phyloP scores from a whole-genome alignment of 2,329 filamentous ascomycete species.

The Sporothrix inflata region DNA sequence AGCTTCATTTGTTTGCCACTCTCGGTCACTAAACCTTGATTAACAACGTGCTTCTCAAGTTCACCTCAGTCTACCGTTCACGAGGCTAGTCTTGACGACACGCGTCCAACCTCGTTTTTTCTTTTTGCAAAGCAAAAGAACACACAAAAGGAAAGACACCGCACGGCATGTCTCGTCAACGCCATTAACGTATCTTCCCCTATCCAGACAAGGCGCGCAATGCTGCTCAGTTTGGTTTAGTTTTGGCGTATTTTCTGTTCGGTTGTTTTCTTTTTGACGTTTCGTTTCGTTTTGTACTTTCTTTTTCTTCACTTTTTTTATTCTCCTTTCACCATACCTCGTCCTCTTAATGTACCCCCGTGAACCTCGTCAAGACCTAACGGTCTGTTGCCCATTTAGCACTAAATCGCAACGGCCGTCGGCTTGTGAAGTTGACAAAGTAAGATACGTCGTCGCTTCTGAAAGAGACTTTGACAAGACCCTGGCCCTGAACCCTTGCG shows the following conservation, averaged over 20 bases:
- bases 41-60: background rate
- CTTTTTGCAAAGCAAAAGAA: background rate
- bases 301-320: background rate
- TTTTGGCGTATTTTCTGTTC: slow-evolving; percentile 10
- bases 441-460: background rate
- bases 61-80: no score
- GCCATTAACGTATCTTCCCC: background rate
- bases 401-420: slow-evolving; percentile 9
- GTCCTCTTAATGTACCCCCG: no score
- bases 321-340: background rate
- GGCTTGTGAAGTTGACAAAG: slow-evolving; percentile 5
- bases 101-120: no score
- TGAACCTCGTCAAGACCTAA: background rate
- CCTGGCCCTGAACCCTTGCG: background rate
- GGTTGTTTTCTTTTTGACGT: background rate
- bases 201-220: slow-evolving; percentile 25
- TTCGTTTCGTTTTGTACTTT: background rate
- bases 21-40: slow-evolving; percentile 3
- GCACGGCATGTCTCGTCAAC: background rate
- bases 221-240: slow-evolving; percentile 27
- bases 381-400: background rate
- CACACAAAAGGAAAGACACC: background rate
- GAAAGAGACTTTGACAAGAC: no score
- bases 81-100: background rate
- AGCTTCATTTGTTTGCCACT: slow-evolving; percentile 13